Evolutionary conservation across 1,284 basidiomycete species (phyloP).

Genomic region (Cronartium quercuum): DNA sequence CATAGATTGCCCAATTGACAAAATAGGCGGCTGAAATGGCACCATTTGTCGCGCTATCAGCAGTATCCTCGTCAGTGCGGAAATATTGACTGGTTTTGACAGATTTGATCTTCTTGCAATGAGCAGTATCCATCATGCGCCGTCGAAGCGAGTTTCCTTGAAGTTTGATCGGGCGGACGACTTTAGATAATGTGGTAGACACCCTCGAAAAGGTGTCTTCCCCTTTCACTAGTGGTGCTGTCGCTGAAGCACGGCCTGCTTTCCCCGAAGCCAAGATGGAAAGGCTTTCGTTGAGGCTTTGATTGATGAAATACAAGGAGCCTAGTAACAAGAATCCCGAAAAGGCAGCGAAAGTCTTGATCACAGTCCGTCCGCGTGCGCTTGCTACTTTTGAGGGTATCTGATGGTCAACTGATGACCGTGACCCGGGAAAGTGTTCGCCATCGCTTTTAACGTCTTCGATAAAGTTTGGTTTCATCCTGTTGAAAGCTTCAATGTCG

Average conservation of each 20-base stretch:
- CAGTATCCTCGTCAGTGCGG: conserved; percentile 5
- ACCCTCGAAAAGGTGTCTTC: neutral
- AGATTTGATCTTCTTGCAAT: no score
- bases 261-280: neutral
- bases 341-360: neutral
- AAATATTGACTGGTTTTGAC: no score
- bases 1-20: conserved; percentile 49
- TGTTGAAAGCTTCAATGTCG: no score
- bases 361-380: neutral
- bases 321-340: neutral
- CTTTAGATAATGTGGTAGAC: neutral
- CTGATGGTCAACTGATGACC: no score
- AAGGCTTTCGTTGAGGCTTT: neutral
- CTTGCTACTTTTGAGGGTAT: no score
- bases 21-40: conserved; percentile 41
- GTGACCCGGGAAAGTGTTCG: no score
- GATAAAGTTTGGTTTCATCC: no score
- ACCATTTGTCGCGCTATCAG: conserved; percentile 9
- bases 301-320: neutral
- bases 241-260: neutral
- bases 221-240: neutral
- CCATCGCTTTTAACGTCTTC: no score
- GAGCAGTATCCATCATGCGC: neutral
- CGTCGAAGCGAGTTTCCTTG: neutral
- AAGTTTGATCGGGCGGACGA: neutral